Evolutionary conservation across 257 asterid genomes (phyloP).

Genomic region (Nicotiana benthamiana): DNA sequence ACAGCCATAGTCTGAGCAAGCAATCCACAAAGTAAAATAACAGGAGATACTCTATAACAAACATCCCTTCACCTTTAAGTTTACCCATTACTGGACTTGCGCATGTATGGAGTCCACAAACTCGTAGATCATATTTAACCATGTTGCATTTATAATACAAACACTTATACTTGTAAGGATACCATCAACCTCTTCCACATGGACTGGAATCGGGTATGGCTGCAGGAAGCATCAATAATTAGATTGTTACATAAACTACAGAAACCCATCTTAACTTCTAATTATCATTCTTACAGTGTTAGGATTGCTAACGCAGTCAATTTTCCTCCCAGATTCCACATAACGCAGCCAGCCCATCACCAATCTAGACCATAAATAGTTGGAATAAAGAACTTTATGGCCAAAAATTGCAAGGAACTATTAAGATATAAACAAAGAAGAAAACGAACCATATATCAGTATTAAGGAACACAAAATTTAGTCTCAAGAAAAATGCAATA

Average conservation of each 20-base stretch:
- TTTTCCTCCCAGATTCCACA: constrained; percentile 70
- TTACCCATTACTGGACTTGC: background rate
- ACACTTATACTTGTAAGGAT: constrained; percentile 21
- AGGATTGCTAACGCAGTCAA: constrained; percentile 74
- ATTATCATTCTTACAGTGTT: constrained; percentile 46
- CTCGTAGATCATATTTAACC: background rate
- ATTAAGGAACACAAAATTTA: background rate
- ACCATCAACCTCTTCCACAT: constrained; percentile 78
- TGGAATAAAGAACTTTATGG: background rate
- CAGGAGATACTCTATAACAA: constrained; percentile 1
- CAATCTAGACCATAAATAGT: constrained; percentile 37
- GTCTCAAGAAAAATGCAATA: background rate
- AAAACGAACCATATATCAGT: background rate
- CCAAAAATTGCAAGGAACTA: background rate
- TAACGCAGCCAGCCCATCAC: constrained; percentile 96
- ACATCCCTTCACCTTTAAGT: background rate
- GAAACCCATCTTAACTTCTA: constrained; percentile 11
- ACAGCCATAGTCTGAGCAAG: background rate
- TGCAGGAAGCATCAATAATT: constrained; percentile 28
- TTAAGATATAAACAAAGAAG: background rate
- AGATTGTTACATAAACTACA: background rate
- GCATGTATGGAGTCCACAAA: background rate
- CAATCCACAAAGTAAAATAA: background rate
- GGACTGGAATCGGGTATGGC: constrained; percentile 78
- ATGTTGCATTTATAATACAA: background rate